These are phyloP conservation scores for Fraxinus dipetala DNA, from an alignment of 305 asterid genomes.

Conservation along the genomic window DNA sequence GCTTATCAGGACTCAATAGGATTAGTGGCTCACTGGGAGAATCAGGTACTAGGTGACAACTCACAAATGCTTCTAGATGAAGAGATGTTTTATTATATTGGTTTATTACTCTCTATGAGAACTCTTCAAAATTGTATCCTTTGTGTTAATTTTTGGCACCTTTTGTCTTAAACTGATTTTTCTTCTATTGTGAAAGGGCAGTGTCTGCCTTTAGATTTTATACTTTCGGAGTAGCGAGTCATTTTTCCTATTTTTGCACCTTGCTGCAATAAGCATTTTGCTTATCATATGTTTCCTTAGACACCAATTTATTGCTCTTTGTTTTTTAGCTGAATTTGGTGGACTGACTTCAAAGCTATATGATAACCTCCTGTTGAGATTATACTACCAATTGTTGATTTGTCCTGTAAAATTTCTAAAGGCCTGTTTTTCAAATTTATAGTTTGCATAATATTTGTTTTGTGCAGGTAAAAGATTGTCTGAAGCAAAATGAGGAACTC, in stretches of 20 bases:
- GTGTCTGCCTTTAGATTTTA: not conserved
- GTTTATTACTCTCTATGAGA: slow-evolving; percentile 10
- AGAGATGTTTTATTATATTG: slow-evolving; percentile 1
- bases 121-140: not conserved
- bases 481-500: slow-evolving; percentile 83
- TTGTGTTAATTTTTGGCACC: not conserved
- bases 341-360: no score
- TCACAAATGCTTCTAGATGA: slow-evolving; percentile 14
- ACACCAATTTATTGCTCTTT: not conserved
- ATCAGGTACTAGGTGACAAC: slow-evolving; percentile 46
- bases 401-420: no score
- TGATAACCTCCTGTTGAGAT: no score
- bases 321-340: no score
- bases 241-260: not conserved
- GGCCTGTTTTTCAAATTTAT: no score
- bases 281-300: not conserved
- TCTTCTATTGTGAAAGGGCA: not conserved
- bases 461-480: slow-evolving; percentile 71
- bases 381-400: no score
- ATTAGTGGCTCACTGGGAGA: slow-evolving; percentile 77
- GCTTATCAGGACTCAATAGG: slow-evolving; percentile 81
- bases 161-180: not conserved
- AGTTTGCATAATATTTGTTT: no score
- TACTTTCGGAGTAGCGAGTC: not conserved
- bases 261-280: slow-evolving; percentile 1